Conservation (phyloP, 1,284 basidiomycete species). For the Taiwanofungus camphoratus region DNA sequence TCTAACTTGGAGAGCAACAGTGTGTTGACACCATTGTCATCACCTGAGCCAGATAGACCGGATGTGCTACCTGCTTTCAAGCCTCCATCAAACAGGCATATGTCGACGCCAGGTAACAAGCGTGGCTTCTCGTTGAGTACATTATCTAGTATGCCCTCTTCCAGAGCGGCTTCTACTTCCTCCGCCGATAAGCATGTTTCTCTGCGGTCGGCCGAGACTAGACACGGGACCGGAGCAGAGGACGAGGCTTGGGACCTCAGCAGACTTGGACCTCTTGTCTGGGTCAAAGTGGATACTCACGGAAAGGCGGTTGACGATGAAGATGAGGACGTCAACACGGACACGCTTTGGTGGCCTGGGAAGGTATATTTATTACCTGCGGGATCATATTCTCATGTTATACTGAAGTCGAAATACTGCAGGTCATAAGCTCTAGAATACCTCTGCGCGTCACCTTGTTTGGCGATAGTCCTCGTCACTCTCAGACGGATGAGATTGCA, state of each 20-base stretch:
- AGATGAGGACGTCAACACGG: constrained; percentile 11
- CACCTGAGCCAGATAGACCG: constrained; percentile 8
- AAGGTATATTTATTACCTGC: constrained; percentile 21
- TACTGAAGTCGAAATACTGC: neutral
- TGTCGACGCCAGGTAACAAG: neutral
- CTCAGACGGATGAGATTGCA: neutral
- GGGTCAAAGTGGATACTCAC: constrained; percentile 27
- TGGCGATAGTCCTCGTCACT: constrained; percentile 17
- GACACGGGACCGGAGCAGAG: no score
- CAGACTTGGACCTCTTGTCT: constrained; percentile 25
- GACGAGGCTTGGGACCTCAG: constrained; percentile 13
- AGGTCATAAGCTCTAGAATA: constrained; percentile 7
- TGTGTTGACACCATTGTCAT: constrained; percentile 9
- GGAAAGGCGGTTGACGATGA: constrained; percentile 17
- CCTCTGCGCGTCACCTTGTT: constrained; percentile 21
- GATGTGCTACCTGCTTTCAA: neutral
- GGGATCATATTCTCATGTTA: neutral
- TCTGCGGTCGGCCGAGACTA: no score
- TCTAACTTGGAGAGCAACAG: neutral
- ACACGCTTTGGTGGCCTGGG: constrained; percentile 35
- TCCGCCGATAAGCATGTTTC: no score
- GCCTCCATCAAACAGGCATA: neutral
- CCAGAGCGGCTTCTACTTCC: no score
- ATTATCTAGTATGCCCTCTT: no score
- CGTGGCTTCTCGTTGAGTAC: no score